These are phyloP conservation scores for Talaromyces sp. DNA, from an alignment of 2,329 filamentous ascomycete genomes.

Conservation along the genomic window DNA sequence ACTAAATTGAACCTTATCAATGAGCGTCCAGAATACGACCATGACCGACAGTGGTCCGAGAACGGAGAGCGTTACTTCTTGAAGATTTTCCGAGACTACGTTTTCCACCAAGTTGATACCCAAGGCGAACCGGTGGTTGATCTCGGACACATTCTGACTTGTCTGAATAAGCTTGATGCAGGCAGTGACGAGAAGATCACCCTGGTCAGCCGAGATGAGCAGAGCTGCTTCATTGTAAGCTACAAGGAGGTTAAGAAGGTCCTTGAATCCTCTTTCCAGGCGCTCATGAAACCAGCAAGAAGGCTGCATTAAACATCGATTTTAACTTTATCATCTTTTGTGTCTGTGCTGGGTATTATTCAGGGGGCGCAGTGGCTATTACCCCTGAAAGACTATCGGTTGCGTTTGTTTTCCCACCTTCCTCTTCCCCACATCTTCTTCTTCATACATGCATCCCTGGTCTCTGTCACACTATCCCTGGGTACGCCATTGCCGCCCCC, in stretches of 20 bases:
- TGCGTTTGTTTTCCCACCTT: background rate
- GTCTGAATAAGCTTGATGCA: slow-evolving; percentile 89
- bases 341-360: background rate
- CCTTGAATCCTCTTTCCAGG: slow-evolving; percentile 63
- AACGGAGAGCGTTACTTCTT: slow-evolving; percentile 89
- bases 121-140: slow-evolving; percentile 82
- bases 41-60: slow-evolving; percentile 81
- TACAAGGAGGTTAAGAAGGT: slow-evolving; percentile 83
- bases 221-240: slow-evolving; percentile 82
- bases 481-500: background rate
- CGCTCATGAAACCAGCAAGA: slow-evolving; percentile 52
- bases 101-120: slow-evolving; percentile 92
- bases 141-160: slow-evolving; percentile 82
- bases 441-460: background rate
- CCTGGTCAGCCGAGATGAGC: slow-evolving; percentile 85
- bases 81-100: slow-evolving; percentile 94
- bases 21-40: slow-evolving; percentile 83
- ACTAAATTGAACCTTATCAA: slow-evolving; percentile 87
- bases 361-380: background rate
- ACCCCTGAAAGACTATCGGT: slow-evolving; percentile 3
- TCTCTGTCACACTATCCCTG: background rate
- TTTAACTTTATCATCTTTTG: background rate
- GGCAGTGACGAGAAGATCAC: slow-evolving; percentile 84
- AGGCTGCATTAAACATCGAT: slow-evolving; percentile 35
- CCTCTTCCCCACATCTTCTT: background rate